phyloP scores from a whole-genome alignment of 768 basidiomycete species.

The Clitopilus passeckerianus region DNA sequence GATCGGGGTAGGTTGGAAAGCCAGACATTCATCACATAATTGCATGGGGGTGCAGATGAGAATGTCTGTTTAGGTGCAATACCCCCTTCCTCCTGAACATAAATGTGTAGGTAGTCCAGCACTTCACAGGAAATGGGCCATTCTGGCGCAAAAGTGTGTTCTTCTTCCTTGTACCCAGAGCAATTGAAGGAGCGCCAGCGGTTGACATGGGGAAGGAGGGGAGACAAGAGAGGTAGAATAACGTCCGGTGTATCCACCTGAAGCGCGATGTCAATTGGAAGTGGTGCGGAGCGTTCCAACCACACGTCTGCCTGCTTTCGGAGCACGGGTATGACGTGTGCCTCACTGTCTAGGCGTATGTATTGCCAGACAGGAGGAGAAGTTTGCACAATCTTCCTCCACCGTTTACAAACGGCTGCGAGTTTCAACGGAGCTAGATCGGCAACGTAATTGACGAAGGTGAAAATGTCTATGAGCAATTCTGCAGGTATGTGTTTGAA shows the following conservation, averaged over 20 bases:
- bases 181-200: constrained; percentile 57
- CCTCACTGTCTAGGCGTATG: constrained; percentile 44
- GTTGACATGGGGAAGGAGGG: constrained; percentile 47
- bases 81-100: constrained; percentile 28
- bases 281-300: constrained; percentile 46
- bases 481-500: constrained; percentile 48
- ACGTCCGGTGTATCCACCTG: constrained; percentile 40
- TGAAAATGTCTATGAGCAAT: constrained; percentile 60
- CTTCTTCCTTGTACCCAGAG: constrained; percentile 34
- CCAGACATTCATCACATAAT: constrained; percentile 41
- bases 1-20: constrained; percentile 46
- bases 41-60: constrained; percentile 19
- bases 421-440: constrained; percentile 45
- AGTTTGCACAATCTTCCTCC: constrained; percentile 48
- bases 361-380: constrained; percentile 61
- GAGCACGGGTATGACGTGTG: constrained; percentile 28
- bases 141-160: constrained; percentile 17
- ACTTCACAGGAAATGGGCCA: constrained; percentile 18
- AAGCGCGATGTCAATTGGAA: constrained; percentile 53
- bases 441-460: constrained; percentile 34
- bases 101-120: constrained; percentile 32
- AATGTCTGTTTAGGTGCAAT: constrained; percentile 25
- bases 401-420: constrained; percentile 50
- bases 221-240: constrained; percentile 60
- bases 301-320: constrained; percentile 48